Evolutionary conservation across 768 basidiomycete species (phyloP), one percentile per base, ranked within the genome.

Genomic region (Panellus pusillus): DNA sequence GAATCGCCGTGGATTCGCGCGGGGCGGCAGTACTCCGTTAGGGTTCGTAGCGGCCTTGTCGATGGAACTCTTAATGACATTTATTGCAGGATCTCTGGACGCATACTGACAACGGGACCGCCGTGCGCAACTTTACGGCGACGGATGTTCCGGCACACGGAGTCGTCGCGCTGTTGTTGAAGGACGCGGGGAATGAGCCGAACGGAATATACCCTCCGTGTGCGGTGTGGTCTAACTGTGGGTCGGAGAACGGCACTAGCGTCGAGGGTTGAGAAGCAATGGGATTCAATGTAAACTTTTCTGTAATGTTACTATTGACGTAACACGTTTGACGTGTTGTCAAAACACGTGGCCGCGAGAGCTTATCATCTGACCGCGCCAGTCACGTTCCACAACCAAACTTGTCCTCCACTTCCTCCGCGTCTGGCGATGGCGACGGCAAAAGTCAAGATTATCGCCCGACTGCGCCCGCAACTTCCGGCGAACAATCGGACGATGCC

Each of bases 371-470:
- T 40, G 39, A 40, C 39, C 39, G 39, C 17, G 39, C 9, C 9
- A 20, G 9, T 40, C 19, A 40, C 19, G 39, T n/a, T 14, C 17
- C 5, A 9, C n/a, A 40, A 40, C 39, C 19, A n/a, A n/a, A 44
- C 43, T 28, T 44, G 13, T n/a, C 27, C 27, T 14, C 43, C 4
- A 4, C 39, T 40, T 40, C 17, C 14, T 14, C 32, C 11, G 14
- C 32, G 9, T 35, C 32, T 46, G 32, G 38, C 50, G 47, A 55
- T 40, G 53, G 42, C 47, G 18, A 60, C 70, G 45, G 74, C 82
- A 63, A 87, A 80, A 65, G 80, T 91, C 66, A 83, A 79, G 69
- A 88, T 91, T 57, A 80, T 84, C 0, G 87, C 87, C 20, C 82
- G 89, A 20, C 76, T 91, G 27, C 76, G 89, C 9, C 89, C 89